Percentiles rank a stretch among this genome's conserved stretches.
Evolutionary conservation across 768 basidiomycete species (phyloP).

Genomic region (Hericium coralloides): DNA sequence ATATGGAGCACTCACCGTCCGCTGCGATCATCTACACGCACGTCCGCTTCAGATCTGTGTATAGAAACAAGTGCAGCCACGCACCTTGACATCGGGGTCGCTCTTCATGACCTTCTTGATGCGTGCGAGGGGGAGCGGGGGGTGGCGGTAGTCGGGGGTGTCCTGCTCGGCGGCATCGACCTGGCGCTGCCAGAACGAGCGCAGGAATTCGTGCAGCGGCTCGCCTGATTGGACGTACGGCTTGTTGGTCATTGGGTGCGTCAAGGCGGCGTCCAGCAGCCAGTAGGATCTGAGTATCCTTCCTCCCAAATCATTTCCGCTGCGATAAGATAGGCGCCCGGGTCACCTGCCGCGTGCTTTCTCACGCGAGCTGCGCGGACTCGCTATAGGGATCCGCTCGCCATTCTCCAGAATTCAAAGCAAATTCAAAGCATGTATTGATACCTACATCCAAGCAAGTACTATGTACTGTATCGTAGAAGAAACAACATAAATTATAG

Average conservation of each 20-base stretch:
- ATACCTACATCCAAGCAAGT: too few species aligned
- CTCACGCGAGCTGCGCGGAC: too few species aligned
- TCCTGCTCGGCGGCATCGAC: slow-evolving; percentile 83
- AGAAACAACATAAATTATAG: too few species aligned
- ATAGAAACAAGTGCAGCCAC: slow-evolving; percentile 15
- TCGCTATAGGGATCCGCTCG: too few species aligned
- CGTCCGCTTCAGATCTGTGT: neutral
- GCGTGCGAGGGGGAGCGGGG: slow-evolving; percentile 83
- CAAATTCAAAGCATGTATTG: too few species aligned
- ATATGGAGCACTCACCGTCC: slow-evolving; percentile 51
- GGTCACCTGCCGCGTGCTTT: too few species aligned
- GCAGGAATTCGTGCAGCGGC: slow-evolving; percentile 78
- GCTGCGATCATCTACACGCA: slow-evolving; percentile 87
- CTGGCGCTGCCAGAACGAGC: slow-evolving; percentile 86
- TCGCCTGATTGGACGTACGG: slow-evolving; percentile 81
- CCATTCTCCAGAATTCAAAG: too few species aligned
- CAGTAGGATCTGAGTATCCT: neutral
- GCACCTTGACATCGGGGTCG: slow-evolving; percentile 91
- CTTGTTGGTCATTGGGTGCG: slow-evolving; percentile 9
- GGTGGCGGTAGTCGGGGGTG: slow-evolving; percentile 81
- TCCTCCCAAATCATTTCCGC: neutral
- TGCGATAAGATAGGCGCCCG: neutral
- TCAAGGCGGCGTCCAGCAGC: neutral
- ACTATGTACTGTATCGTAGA: too few species aligned
- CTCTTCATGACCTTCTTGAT: slow-evolving; percentile 99